phyloP scores from a whole-genome alignment of 75 land plant species.

The Pinus tabuliformis region DNA sequence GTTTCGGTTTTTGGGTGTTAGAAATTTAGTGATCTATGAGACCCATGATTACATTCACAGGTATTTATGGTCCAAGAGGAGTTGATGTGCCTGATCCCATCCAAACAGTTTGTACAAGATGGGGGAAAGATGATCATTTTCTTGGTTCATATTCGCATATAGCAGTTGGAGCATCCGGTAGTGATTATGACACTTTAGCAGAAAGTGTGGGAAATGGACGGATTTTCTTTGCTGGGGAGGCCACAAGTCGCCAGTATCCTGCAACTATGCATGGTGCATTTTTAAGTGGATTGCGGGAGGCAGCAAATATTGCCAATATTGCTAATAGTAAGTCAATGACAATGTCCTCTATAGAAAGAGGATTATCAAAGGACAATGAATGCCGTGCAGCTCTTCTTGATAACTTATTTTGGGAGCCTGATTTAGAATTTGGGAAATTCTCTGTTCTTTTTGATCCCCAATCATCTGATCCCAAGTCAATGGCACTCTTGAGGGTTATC shows the following conservation, averaged over 20 bases:
- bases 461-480: slow-evolving; percentile 40
- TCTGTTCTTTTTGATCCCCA: slow-evolving; percentile 57
- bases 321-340: slow-evolving; percentile 12
- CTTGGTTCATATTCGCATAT: slow-evolving; percentile 78
- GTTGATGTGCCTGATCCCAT: slow-evolving; percentile 66
- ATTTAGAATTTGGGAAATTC: slow-evolving; percentile 61
- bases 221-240: slow-evolving; percentile 42
- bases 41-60: slow-evolving; percentile 22
- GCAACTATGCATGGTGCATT: slow-evolving; percentile 52
- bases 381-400: slow-evolving; percentile 36
- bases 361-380: slow-evolving; percentile 37
- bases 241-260: slow-evolving; percentile 37
- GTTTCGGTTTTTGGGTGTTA: not conserved
- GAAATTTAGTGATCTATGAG: not conserved
- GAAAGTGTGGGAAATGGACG: slow-evolving; percentile 33
- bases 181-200: slow-evolving; percentile 60
- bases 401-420: slow-evolving; percentile 71
- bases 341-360: slow-evolving; percentile 21
- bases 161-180: slow-evolving; percentile 60
- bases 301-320: slow-evolving; percentile 20
- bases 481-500: slow-evolving; percentile 58
- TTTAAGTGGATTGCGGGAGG: slow-evolving; percentile 43
- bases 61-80: slow-evolving; percentile 61
- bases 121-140: slow-evolving; percentile 64
- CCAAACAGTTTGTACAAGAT: slow-evolving; percentile 61